Conservation (phyloP, 306 rosid species). For the Vigna reflexopilosa region DNA sequence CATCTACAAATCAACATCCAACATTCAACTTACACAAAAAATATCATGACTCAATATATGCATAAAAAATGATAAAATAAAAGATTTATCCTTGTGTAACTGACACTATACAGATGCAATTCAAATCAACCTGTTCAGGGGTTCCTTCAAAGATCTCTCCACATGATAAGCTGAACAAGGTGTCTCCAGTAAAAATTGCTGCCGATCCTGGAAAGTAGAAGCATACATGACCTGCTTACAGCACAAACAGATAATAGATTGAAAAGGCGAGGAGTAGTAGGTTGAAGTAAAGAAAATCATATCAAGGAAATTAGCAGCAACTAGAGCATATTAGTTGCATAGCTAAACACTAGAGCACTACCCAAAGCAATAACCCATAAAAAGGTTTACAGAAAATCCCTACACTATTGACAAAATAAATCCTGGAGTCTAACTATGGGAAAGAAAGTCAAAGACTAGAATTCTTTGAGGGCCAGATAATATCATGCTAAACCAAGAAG, state of each 20-base stretch:
- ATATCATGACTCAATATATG: neutral
- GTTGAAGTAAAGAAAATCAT: slow-evolving; percentile 35
- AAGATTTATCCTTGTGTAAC: neutral
- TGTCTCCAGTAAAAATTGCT: slow-evolving; percentile 90
- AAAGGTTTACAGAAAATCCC: slow-evolving; percentile 4
- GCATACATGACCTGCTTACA: slow-evolving; percentile 82
- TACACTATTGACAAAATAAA: slow-evolving; percentile 30
- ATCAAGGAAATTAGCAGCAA: neutral
- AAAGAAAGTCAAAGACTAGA: slow-evolving; percentile 28
- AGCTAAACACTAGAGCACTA: slow-evolving; percentile 32
- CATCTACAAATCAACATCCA: slow-evolving; percentile 29
- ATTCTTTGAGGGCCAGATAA: neutral
- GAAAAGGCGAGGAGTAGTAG: neutral
- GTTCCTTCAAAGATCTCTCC: slow-evolving; percentile 97
- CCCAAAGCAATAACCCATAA: slow-evolving; percentile 6
- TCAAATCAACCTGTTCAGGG: slow-evolving; percentile 77
- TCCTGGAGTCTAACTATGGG: slow-evolving; percentile 22
- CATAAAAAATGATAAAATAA: neutral
- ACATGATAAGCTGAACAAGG: slow-evolving; percentile 96
- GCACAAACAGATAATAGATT: slow-evolving; percentile 28
- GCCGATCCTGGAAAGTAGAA: slow-evolving; percentile 91
- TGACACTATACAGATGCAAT: slow-evolving; percentile 29
- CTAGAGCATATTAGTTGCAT: slow-evolving; percentile 10
- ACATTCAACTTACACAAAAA: slow-evolving; percentile 10
- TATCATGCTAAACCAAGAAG: slow-evolving; percentile 30